Base-by-base conservation (phyloP, 2,329 filamentous ascomycete species). In the Ophiostoma ulmi region DNA sequence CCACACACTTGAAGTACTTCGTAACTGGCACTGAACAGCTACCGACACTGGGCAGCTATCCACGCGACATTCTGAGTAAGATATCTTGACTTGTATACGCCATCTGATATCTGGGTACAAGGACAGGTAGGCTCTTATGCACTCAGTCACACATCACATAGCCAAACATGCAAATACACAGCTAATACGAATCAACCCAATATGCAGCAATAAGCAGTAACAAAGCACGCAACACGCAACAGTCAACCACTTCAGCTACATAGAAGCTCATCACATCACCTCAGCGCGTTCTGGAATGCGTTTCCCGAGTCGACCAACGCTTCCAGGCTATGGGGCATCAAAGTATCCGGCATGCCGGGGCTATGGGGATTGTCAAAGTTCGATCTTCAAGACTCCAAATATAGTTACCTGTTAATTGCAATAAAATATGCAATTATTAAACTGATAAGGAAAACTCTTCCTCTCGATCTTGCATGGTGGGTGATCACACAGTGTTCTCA, bases 401-500 rank as follows among this genome's bases (percentile, higher is more conserved):
- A 20, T 48, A 48, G 20, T 48, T 48, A 8, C 44, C 44, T 58
- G n/a, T 26, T 10, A 58, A 58, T 17, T 58, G 44, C 44, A 48
- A 13, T 58, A 55, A 10, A n/a, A 10, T 11, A 55, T n/a, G n/a
- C 6, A 26, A 58, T n/a, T 13, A 44, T 44, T 3, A 31, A 11
- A 58, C 22, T 58, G 52, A 58, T 58, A 58, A 58, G 58, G 52
- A 63, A 63, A 63, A 63, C 58, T 63, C 58, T 63, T 63, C 58
- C 20, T 61, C 58, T 8, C 58, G 11, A 63, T 36, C 58, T 17
- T 36, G 52, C n/a, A 58, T 58, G 7, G 7, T 58, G 8, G 52
- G 52, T 48, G 44, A 58, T 58, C 52, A 58, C 52, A 58, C 52
- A 58, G 7, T 58, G 52, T 26, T 58, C 52, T 58, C 52, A 48